Evolutionary conservation across 805 yeast species (phyloP).

Genomic region (Schizosaccharomyces octosporus): DNA sequence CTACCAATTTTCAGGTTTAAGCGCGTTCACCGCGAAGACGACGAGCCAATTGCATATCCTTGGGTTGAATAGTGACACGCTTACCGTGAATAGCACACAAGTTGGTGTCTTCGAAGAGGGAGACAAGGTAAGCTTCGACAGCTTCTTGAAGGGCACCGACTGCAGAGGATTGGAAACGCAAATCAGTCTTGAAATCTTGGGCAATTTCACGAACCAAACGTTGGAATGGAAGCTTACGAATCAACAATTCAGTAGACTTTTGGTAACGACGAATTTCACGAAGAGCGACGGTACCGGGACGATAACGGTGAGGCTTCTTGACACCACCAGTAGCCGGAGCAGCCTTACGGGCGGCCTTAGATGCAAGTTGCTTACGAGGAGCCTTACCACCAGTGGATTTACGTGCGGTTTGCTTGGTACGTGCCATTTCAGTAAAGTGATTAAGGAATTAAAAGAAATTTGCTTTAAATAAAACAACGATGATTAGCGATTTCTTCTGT

Average conservation of each 20-base stretch:
- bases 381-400: slow-evolving; percentile 83
- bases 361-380: slow-evolving; percentile 76
- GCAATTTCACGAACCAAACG: slow-evolving; percentile 77
- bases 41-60: slow-evolving; percentile 75
- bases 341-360: slow-evolving; percentile 75
- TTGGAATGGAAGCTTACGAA: slow-evolving; percentile 78
- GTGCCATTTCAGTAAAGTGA: slow-evolving; percentile 22
- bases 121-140: slow-evolving; percentile 69
- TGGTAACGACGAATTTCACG: slow-evolving; percentile 84
- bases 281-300: slow-evolving; percentile 86
- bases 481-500: no score
- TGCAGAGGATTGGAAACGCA: slow-evolving; percentile 74
- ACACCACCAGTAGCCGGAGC: slow-evolving; percentile 70
- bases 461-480: no score
- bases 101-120: slow-evolving; percentile 71
- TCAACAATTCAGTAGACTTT: slow-evolving; percentile 64
- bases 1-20: slow-evolving; percentile 1
- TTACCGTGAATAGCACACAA: slow-evolving; percentile 82
- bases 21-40: slow-evolving; percentile 54
- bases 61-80: slow-evolving; percentile 82
- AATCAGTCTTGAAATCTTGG: slow-evolving; percentile 64
- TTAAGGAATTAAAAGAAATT: not conserved
- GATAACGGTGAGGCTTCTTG: slow-evolving; percentile 80
- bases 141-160: slow-evolving; percentile 81
- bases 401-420: slow-evolving; percentile 65